Percentiles rank a stretch among this genome's conserved stretches.
Evolutionary conservation across 1,284 basidiomycete species (phyloP).

Genomic region (Gomphus sp.): DNA sequence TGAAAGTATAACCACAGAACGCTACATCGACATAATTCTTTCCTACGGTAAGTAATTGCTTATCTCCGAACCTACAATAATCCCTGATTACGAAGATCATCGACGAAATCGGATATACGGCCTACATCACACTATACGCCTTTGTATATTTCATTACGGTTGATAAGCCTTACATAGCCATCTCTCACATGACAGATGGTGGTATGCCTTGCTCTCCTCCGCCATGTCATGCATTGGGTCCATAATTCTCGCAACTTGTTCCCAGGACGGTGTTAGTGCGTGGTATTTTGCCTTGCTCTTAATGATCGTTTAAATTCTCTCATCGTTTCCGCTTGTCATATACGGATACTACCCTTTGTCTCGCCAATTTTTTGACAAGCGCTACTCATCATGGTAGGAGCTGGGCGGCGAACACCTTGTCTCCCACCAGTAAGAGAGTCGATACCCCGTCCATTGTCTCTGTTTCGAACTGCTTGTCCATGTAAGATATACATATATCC

Average conservation of each 20-base stretch:
- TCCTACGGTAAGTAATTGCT: constrained; percentile 31
- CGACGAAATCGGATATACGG: constrained; percentile 41
- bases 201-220: constrained; percentile 41
- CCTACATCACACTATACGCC: constrained; percentile 45
- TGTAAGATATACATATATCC: constrained; percentile 24
- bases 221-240: constrained; percentile 38
- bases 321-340: constrained; percentile 49
- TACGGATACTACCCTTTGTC: constrained; percentile 12
- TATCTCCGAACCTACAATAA: background rate
- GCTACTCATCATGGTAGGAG: constrained; percentile 26
- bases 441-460: constrained; percentile 51
- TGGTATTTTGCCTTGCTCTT: constrained; percentile 48
- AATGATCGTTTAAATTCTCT: constrained; percentile 43
- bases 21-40: constrained; percentile 48
- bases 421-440: constrained; percentile 47
- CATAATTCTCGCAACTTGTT: constrained; percentile 40
- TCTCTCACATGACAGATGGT: constrained; percentile 41
- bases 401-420: constrained; percentile 48
- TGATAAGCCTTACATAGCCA: constrained; percentile 44
- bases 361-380: too few species aligned
- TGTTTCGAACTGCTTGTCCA: constrained; percentile 46
- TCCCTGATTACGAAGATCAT: constrained; percentile 29
- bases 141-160: constrained; percentile 46
- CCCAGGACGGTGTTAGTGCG: constrained; percentile 39
- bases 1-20: constrained; percentile 26